Evolutionary conservation across 495 filamentous ascomycete genomes (phyloP).

Genomic region (Neurospora pannonica): DNA sequence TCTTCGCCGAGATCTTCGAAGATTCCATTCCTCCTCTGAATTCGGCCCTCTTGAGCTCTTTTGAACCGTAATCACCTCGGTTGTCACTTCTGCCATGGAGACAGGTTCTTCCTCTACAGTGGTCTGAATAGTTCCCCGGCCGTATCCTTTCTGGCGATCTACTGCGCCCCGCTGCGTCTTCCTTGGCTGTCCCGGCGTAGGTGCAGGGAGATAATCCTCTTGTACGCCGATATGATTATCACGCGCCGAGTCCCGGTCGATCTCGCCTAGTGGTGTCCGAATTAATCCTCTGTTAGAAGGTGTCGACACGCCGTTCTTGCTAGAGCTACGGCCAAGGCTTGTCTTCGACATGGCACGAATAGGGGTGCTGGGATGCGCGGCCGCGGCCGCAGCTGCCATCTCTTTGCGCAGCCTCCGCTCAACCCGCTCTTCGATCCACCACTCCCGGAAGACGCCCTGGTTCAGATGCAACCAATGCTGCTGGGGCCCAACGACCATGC

Average conservation of each 20-base stretch:
- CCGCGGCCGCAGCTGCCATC: constrained; percentile 40
- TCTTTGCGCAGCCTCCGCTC: constrained; percentile 46
- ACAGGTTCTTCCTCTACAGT: constrained; percentile 34
- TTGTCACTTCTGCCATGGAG: constrained; percentile 4
- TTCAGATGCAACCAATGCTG: constrained; percentile 99
- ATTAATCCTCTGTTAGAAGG: constrained; percentile 71
- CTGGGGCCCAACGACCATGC: constrained; percentile 99
- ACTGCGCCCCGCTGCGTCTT: constrained; percentile 53
- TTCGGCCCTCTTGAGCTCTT: constrained; percentile 49
- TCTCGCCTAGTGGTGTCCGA: constrained; percentile 79
- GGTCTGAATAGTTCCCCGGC: constrained; percentile 28
- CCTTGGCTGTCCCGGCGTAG: constrained; percentile 90
- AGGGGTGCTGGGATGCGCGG: constrained; percentile 54
- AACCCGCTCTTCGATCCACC: constrained; percentile 91
- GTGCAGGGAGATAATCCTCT: constrained; percentile 83
- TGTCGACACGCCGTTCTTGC: constrained; percentile 53
- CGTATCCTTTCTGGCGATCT: constrained; percentile 46
- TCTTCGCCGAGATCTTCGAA: constrained; percentile 57
- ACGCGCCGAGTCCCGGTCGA: constrained; percentile 63
- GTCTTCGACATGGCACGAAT: constrained; percentile 64
- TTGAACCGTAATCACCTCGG: constrained; percentile 40
- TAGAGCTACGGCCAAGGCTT: constrained; percentile 32
- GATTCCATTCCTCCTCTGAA: constrained; percentile 68
- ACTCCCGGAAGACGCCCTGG: constrained; percentile 91
- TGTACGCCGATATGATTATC: constrained; percentile 42